A percentile compares a stretch with the other conserved stretches of the same genome.
Conservation (phyloP, 108 stramenopile genomes). For the Cyclotella atomus region DNA sequence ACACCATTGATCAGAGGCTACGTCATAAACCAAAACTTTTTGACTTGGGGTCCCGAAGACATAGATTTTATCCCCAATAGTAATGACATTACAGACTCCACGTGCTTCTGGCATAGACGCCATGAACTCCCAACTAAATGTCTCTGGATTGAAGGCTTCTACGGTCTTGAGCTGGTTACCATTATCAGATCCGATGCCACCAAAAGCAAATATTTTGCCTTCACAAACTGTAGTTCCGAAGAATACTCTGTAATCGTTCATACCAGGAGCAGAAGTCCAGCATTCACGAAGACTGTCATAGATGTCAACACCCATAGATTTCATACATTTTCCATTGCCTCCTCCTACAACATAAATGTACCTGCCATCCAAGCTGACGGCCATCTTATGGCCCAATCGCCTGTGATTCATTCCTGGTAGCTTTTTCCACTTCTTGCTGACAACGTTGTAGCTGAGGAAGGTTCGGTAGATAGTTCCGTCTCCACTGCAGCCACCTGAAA, state of each 20-base stretch:
- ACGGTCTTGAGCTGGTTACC: conserved; percentile 20
- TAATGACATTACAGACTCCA: conserved; percentile 27
- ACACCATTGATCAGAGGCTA: conserved; percentile 4
- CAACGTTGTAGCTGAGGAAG: conserved; percentile 16
- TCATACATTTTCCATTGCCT: conserved; percentile 18
- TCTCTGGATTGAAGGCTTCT: conserved; percentile 23
- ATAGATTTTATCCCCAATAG: conserved; percentile 1
- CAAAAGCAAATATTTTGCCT: conserved; percentile 27
- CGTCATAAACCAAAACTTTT: conserved; percentile 25
- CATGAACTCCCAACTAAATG: conserved; percentile 20
- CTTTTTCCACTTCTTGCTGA: conserved; percentile 20
- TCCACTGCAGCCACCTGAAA: conserved; percentile 34
- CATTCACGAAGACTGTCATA: neutral
- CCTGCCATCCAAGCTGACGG: conserved; percentile 5
- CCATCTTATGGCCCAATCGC: conserved; percentile 16
- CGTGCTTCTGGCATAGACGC: conserved; percentile 18
- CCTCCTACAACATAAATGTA: conserved; percentile 22
- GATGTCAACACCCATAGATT: conserved; percentile 22
- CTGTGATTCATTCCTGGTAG: conserved; percentile 21
- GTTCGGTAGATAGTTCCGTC: conserved; percentile 21
- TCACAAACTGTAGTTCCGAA: conserved; percentile 15
- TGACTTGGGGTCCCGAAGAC: conserved; percentile 18
- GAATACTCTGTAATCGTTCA: conserved; percentile 30
- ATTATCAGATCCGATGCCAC: conserved; percentile 23
- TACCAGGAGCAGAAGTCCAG: conserved; percentile 20